Evolutionary conservation across 441 rosid genomes (phyloP).

Genomic region (Brassica hybrid): DNA sequence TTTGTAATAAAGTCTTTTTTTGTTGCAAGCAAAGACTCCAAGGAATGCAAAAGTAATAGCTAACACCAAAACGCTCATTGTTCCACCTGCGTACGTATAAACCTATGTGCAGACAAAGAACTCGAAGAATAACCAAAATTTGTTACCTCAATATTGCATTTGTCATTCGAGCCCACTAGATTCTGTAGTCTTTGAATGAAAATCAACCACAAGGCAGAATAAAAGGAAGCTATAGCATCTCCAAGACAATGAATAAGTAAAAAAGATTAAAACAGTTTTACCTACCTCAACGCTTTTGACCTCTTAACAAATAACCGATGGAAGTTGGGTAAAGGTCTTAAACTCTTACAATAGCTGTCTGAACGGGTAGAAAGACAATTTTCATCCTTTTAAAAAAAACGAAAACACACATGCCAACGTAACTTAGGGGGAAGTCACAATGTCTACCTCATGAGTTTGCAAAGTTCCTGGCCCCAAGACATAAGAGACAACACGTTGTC

Average conservation of each 20-base stretch:
- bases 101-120: too few relatives aligned
- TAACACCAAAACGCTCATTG: too few relatives aligned
- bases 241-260: constrained; percentile 40
- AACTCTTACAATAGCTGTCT: constrained; percentile 77
- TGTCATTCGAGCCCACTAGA: constrained; percentile 40
- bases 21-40: too few relatives aligned
- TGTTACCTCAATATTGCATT: too few relatives aligned
- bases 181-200: constrained; percentile 46
- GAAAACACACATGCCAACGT: constrained; percentile 55
- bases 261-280: constrained; percentile 44
- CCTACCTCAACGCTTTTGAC: constrained; percentile 91
- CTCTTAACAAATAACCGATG: constrained; percentile 55
- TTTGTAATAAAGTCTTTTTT: too few relatives aligned
- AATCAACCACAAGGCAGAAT: constrained; percentile 33
- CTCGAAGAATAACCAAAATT: too few relatives aligned
- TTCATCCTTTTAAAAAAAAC: constrained; percentile 51
- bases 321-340: constrained; percentile 66
- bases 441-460: constrained; percentile 79
- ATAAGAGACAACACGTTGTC: too few relatives aligned
- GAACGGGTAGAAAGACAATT: constrained; percentile 60
- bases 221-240: constrained; percentile 44
- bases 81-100: too few relatives aligned
- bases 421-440: constrained; percentile 51
- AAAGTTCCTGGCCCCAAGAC: constrained; percentile 26
- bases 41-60: too few relatives aligned